Percentiles rank a stretch among this genome's conserved stretches.
Conservation (phyloP, 768 basidiomycete species). For the Leucocoprinus sp. region DNA sequence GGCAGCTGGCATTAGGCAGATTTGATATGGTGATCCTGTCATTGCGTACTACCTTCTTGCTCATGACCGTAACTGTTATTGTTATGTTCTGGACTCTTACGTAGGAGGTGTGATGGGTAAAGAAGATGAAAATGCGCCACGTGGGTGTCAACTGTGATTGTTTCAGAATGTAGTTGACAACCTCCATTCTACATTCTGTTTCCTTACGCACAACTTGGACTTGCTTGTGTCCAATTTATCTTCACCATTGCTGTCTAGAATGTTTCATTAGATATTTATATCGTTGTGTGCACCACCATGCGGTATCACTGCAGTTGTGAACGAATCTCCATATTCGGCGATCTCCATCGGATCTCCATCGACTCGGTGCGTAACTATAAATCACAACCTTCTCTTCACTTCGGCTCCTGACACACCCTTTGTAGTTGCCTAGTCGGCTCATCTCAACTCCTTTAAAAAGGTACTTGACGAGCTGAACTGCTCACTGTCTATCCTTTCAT, state of each 20-base stretch:
- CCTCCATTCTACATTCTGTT: neutral
- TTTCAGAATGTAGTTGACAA: neutral
- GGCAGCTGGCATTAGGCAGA: slow-evolving; percentile 36
- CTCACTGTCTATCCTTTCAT: neutral
- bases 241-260: neutral
- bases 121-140: neutral
- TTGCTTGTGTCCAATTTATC: neutral
- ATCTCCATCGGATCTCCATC: slow-evolving; percentile 7
- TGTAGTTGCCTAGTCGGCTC: slow-evolving; percentile 1
- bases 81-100: neutral
- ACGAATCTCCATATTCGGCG: neutral
- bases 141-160: neutral
- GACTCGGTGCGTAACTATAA: neutral
- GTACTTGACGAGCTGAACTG: neutral
- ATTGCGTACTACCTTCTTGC: neutral
- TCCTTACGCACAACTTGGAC: neutral
- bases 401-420: slow-evolving; percentile 5
- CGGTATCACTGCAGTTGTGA: neutral
- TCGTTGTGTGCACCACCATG: no score
- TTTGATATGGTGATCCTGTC: neutral
- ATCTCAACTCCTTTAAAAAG: slow-evolving; percentile 9
- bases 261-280: neutral
- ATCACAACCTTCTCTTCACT: slow-evolving; percentile 11
- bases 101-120: no score
- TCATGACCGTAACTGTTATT: neutral